A percentile compares a stretch with the other conserved stretches of the same genome.
Conservation (phyloP, 495 filamentous ascomycete genomes). For the Aspergillus heteromorphus region DNA sequence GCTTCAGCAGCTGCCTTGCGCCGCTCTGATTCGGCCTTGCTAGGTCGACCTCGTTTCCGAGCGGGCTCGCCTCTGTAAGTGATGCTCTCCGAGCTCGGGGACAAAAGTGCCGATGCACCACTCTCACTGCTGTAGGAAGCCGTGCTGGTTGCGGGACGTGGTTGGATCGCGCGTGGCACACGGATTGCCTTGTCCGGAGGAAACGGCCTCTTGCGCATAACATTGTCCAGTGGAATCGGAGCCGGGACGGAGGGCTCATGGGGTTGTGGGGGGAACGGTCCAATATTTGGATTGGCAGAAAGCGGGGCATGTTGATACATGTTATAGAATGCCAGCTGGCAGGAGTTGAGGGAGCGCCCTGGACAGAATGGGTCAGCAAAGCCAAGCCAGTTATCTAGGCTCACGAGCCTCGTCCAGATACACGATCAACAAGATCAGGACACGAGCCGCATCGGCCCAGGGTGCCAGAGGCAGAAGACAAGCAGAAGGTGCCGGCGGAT, state of each 20-base stretch:
- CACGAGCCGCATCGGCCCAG: not conserved
- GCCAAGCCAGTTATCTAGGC: not conserved
- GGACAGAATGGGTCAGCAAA: conserved; percentile 13
- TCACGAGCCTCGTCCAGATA: not conserved
- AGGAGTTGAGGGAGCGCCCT: conserved; percentile 44
- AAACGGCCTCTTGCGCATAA: conserved; percentile 32
- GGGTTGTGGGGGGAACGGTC: conserved; percentile 23
- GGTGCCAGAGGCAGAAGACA: not conserved
- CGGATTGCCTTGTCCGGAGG: conserved; percentile 29
- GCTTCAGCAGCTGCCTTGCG: conserved; percentile 47
- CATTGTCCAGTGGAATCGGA: conserved; percentile 20
- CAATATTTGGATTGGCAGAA: conserved; percentile 20
- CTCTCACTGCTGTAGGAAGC: conserved; percentile 37
- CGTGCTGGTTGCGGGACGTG: conserved; percentile 32
- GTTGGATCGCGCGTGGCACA: conserved; percentile 37
- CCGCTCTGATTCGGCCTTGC: conserved; percentile 50
- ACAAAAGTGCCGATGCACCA: conserved; percentile 33
- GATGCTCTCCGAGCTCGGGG: conserved; percentile 26
- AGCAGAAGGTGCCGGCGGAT: conserved; percentile 8
- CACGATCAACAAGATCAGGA: not conserved
- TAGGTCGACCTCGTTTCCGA: conserved; percentile 57
- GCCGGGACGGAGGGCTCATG: conserved; percentile 20
- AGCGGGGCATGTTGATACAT: conserved; percentile 29
- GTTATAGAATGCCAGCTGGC: conserved; percentile 31
- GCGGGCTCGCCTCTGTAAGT: conserved; percentile 32